Evolutionary conservation across 768 basidiomycete species (phyloP).

Genomic region (Auricularia auricula-judae): DNA sequence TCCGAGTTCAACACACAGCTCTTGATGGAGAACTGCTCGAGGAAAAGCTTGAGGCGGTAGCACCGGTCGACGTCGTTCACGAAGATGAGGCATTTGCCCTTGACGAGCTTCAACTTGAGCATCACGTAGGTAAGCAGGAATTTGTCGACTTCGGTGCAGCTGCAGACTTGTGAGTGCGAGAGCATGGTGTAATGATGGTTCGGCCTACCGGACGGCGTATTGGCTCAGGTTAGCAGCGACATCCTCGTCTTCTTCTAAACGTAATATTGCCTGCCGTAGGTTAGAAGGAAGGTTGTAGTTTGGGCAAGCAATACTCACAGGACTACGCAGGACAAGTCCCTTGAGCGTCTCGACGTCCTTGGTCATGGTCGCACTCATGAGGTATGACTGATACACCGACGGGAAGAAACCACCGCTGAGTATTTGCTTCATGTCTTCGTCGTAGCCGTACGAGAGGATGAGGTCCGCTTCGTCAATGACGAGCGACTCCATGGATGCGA

Average conservation of each 20-base stretch:
- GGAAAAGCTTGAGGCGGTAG: conserved; percentile 93
- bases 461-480: conserved; percentile 98
- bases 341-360: conserved; percentile 90
- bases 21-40: conserved; percentile 95
- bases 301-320: conserved; percentile 39
- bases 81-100: conserved; percentile 93
- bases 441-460: conserved; percentile 92
- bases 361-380: conserved; percentile 97
- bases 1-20: conserved; percentile 95
- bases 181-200: background rate
- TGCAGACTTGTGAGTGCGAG: conserved; percentile 15
- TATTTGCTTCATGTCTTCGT: conserved; percentile 72
- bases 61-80: conserved; percentile 93
- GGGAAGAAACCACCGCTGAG: conserved; percentile 55
- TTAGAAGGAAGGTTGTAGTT: background rate
- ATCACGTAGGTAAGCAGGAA: conserved; percentile 94
- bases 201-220: conserved; percentile 62
- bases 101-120: conserved; percentile 89
- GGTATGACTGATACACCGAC: conserved; percentile 78
- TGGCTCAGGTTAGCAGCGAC: conserved; percentile 73
- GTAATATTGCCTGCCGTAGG: conserved; percentile 57
- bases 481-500: conserved; percentile 65
- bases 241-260: conserved; percentile 79
- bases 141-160: conserved; percentile 91
- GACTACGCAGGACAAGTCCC: conserved; percentile 75